Evolutionary conservation across 2,329 filamentous ascomycete genomes (phyloP).

Genomic region (Xylariales sp.): DNA sequence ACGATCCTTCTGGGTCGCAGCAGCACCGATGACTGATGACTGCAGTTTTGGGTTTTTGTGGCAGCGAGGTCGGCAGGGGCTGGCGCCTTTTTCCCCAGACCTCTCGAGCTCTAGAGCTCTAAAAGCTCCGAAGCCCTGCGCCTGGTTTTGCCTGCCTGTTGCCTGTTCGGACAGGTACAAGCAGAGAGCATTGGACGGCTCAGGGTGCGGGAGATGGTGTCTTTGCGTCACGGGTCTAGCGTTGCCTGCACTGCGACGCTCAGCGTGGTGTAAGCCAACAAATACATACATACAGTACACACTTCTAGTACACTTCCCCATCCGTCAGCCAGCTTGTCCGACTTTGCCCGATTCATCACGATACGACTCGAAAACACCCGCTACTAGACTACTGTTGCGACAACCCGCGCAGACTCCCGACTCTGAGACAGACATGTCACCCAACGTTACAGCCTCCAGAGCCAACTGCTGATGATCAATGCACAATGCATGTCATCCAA

Average conservation of each 20-base stretch:
- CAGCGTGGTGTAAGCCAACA: constrained; percentile 23
- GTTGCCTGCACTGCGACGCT: constrained; percentile 35
- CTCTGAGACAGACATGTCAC: constrained; percentile 12
- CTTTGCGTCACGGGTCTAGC: constrained; percentile 30
- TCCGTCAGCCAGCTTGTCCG: constrained; percentile 25
- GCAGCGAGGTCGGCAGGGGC: constrained; percentile 23
- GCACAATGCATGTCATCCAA: constrained; percentile 12
- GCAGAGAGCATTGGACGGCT: constrained; percentile 21
- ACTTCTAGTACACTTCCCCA: constrained; percentile 12
- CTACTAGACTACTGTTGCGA: background rate
- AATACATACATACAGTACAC: constrained; percentile 15
- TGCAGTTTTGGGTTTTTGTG: constrained; percentile 21
- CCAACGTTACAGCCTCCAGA: background rate
- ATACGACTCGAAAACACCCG: constrained; percentile 11
- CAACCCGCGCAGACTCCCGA: background rate
- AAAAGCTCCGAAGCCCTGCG: constrained; percentile 23
- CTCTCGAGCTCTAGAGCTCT: constrained; percentile 2
- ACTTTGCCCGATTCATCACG: constrained; percentile 32
- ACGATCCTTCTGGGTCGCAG: constrained; percentile 40
- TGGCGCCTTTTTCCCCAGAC: constrained; percentile 11
- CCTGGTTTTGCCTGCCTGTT: constrained; percentile 18
- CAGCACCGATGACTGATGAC: constrained; percentile 34
- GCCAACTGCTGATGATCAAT: background rate
- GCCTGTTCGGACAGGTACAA: constrained; percentile 25
- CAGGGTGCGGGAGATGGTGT: constrained; percentile 7